Conservation (phyloP, 2,329 filamentous ascomycete genomes). For the Fusarium buxicola region DNA sequence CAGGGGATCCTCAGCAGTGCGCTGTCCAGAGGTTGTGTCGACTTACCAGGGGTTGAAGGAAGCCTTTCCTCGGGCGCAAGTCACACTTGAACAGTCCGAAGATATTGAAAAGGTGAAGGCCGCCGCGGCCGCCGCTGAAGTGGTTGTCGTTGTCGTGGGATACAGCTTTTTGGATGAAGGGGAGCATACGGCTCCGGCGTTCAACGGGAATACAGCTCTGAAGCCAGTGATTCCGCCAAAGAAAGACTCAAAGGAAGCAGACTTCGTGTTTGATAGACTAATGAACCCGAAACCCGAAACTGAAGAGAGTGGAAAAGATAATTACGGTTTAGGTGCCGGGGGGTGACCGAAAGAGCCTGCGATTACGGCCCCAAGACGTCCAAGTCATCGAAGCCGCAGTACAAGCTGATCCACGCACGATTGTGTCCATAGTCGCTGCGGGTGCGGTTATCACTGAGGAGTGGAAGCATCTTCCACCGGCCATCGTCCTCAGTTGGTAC, state of each 20-base stretch:
- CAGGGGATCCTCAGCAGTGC: conserved; percentile 33
- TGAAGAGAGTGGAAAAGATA: conserved; percentile 5
- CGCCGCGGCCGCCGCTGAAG: conserved; percentile 12
- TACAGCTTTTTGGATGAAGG: conserved; percentile 36
- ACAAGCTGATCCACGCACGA: conserved; percentile 12
- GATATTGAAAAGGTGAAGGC: neutral
- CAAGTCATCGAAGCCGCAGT: conserved; percentile 26
- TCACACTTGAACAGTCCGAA: conserved; percentile 18
- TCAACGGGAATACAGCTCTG: conserved; percentile 10
- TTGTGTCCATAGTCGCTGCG: conserved; percentile 30
- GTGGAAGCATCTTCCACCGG: conserved; percentile 22
- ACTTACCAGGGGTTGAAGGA: conserved; percentile 25
- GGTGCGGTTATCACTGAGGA: conserved; percentile 38
- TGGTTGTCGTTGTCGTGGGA: conserved; percentile 32
- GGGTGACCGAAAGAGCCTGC: conserved; percentile 32
- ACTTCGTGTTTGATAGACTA: neutral
- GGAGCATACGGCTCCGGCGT: conserved; percentile 30
- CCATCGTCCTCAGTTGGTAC: conserved; percentile 37
- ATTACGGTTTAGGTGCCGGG: conserved; percentile 25
- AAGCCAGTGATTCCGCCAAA: conserved; percentile 14
- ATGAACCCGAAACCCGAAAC: neutral
- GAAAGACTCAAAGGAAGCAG: neutral
- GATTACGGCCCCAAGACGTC: conserved; percentile 23
- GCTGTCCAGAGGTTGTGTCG: conserved; percentile 16
- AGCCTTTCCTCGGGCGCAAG: neutral